These are phyloP conservation scores for Thielaviopsis populi DNA, from an alignment of 2,329 filamentous ascomycete species.

Conservation along the genomic window DNA sequence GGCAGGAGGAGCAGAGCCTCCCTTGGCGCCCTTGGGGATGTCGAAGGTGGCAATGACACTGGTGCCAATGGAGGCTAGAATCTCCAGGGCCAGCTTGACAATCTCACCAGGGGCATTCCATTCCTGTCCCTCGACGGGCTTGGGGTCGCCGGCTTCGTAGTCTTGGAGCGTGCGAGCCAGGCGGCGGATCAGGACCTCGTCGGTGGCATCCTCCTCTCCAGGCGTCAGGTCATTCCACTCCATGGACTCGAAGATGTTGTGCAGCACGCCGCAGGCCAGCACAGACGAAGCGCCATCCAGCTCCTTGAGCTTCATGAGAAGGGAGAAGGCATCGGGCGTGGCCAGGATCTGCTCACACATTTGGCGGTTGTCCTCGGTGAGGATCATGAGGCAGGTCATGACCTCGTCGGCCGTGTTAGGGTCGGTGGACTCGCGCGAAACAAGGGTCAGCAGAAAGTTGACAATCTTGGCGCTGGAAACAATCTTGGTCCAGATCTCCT, in stretches of 20 bases:
- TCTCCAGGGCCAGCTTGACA: slow-evolving; percentile 42
- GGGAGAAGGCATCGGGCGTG: slow-evolving; percentile 35
- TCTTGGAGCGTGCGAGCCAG: slow-evolving; percentile 29
- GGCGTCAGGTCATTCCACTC: slow-evolving; percentile 38
- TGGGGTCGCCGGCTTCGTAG: slow-evolving; percentile 14
- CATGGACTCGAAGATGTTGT: slow-evolving; percentile 44
- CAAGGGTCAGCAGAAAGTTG: slow-evolving; percentile 40
- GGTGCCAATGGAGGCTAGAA: slow-evolving; percentile 49
- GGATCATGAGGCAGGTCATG: slow-evolving; percentile 35
- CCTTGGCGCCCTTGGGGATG: slow-evolving; percentile 16
- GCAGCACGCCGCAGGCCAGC: slow-evolving; percentile 44
- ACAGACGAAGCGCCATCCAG: slow-evolving; percentile 35
- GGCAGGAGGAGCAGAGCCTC: slow-evolving; percentile 20
- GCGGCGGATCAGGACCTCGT: slow-evolving; percentile 35
- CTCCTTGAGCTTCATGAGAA: slow-evolving; percentile 34
- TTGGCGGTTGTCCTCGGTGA: slow-evolving; percentile 44
- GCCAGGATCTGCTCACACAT: slow-evolving; percentile 39
- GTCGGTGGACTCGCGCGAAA: slow-evolving; percentile 28
- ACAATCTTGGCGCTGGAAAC: slow-evolving; percentile 34
- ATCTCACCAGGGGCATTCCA: slow-evolving; percentile 32
- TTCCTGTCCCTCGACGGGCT: slow-evolving; percentile 13
- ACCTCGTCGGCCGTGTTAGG: slow-evolving; percentile 31
- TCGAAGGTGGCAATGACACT: slow-evolving; percentile 38
- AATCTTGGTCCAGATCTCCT: slow-evolving; percentile 44
- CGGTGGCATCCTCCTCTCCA: slow-evolving; percentile 33